Conservation (phyloP, 2,329 filamentous ascomycete genomes). For the Trichoderma asperellum region DNA sequence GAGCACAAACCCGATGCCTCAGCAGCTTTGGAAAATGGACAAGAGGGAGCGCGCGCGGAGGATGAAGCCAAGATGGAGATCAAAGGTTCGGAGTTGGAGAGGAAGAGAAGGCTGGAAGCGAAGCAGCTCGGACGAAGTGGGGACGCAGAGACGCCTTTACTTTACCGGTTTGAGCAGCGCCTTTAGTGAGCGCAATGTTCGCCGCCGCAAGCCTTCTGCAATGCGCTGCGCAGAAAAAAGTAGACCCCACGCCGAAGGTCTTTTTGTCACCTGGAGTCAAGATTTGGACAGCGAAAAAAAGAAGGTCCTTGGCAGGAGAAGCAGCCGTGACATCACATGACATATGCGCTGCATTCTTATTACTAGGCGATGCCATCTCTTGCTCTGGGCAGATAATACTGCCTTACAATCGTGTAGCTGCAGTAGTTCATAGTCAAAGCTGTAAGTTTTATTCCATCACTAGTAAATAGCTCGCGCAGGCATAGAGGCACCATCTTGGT, state of each 20-base stretch:
- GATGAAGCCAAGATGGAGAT: background rate
- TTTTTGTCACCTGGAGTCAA: conserved; percentile 19
- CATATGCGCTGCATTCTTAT: background rate
- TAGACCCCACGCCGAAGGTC: conserved; percentile 21
- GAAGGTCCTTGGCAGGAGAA: background rate
- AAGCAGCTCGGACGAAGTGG: conserved; percentile 22
- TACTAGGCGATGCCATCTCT: background rate
- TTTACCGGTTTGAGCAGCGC: conserved; percentile 1
- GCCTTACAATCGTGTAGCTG: background rate
- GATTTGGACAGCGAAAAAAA: conserved; percentile 22
- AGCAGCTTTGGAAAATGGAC: background rate
- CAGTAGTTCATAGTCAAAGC: background rate
- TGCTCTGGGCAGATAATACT: background rate
- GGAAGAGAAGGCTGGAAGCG: conserved; percentile 21
- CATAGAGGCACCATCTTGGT: background rate
- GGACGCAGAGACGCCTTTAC: conserved; percentile 14
- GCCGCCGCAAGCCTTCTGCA: background rate
- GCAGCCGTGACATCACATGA: conserved; percentile 26
- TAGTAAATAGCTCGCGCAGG: background rate
- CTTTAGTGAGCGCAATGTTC: background rate
- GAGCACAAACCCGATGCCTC: background rate
- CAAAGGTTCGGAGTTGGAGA: conserved; percentile 16
- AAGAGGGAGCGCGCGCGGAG: background rate
- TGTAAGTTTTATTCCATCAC: background rate
- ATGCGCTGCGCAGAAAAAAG: conserved; percentile 23